phyloP scores from a whole-genome alignment of 2,329 filamentous ascomycete species.

The Ascochyta koolunga region DNA sequence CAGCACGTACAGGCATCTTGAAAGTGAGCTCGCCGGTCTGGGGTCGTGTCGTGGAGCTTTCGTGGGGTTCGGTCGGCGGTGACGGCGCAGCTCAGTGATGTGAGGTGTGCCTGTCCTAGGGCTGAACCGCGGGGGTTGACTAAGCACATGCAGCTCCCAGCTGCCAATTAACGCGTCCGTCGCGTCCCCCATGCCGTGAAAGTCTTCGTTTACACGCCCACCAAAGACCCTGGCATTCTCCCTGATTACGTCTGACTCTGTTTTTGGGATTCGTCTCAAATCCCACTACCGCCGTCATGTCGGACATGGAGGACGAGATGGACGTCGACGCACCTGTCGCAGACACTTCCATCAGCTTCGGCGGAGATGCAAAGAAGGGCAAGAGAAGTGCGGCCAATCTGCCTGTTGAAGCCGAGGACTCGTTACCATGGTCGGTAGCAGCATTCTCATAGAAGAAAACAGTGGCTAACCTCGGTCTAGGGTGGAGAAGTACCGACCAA shows the following conservation, averaged over 20 bases:
- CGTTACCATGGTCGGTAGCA: constrained; percentile 77
- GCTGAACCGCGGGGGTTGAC: constrained; percentile 42
- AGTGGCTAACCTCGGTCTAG: constrained; percentile 50
- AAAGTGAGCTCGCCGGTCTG: constrained; percentile 23
- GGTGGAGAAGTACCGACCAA: constrained; percentile 97
- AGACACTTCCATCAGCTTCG: constrained; percentile 67
- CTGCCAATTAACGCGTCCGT: constrained; percentile 46
- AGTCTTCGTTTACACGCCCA: neutral
- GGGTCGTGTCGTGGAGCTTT: constrained; percentile 21
- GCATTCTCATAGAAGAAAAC: rapidly evolving
- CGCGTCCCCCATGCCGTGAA: constrained; percentile 10
- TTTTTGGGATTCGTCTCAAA: too few species aligned
- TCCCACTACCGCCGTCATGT: constrained; percentile 49
- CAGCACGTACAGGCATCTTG: constrained; percentile 56
- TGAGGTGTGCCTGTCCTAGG: constrained; percentile 38
- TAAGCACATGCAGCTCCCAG: constrained; percentile 24
- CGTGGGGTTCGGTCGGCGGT: constrained; percentile 33
- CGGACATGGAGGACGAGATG: constrained; percentile 68
- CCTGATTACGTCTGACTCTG: neutral
- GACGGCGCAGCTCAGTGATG: constrained; percentile 36
- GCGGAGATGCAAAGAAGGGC: constrained; percentile 79
- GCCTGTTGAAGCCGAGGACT: constrained; percentile 92
- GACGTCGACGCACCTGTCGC: constrained; percentile 66
- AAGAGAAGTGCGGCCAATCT: constrained; percentile 92
- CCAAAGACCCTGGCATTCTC: neutral